Percentiles rank a stretch among this genome's conserved stretches.
phyloP scores from a whole-genome alignment of 202 grass and related monocot species.

The Dendrocalamus latiflorus region DNA sequence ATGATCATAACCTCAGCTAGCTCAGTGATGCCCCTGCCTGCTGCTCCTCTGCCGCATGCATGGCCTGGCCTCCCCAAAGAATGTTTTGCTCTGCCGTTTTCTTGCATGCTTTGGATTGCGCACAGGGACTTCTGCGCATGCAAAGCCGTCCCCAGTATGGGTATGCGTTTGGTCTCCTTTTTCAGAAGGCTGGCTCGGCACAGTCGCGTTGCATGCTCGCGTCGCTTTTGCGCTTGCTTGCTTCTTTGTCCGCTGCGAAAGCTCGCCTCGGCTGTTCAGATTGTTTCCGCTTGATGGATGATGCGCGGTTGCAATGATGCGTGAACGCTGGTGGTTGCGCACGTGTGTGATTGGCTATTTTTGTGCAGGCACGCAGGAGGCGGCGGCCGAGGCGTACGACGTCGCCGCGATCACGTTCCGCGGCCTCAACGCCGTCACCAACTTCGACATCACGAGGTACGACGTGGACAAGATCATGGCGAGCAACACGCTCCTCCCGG shows the following conservation, averaged over 20 bases:
- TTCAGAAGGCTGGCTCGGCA: conserved; percentile 58
- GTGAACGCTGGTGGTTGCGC: not conserved
- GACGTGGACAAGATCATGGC: no score
- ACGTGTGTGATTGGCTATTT: not conserved
- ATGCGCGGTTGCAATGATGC: not conserved
- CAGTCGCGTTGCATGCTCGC: conserved; percentile 20
- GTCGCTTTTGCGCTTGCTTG: conserved; percentile 6
- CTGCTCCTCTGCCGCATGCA: not conserved
- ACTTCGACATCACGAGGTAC: no score
- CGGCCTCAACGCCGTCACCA: no score
- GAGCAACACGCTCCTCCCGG: conserved; percentile 64
- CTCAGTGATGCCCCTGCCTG: conserved; percentile 47
- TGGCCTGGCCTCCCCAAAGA: conserved; percentile 49
- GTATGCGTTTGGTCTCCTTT: conserved; percentile 28
- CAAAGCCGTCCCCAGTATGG: conserved; percentile 33
- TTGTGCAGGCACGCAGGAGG: no score
- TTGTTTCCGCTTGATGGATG: not conserved
- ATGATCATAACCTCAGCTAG: conserved; percentile 44
- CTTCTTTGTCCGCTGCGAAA: conserved; percentile 19
- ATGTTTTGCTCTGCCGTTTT: conserved; percentile 48
- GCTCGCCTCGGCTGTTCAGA: not conserved
- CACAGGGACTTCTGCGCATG: conserved; percentile 28
- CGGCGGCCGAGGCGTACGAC: no score
- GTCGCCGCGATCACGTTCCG: no score
- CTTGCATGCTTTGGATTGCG: conserved; percentile 52